A percentile compares a stretch with the other conserved stretches of the same genome.
Evolutionary conservation across 306 rosid genomes (phyloP).

Genomic region (Sesbania bispinosa): DNA sequence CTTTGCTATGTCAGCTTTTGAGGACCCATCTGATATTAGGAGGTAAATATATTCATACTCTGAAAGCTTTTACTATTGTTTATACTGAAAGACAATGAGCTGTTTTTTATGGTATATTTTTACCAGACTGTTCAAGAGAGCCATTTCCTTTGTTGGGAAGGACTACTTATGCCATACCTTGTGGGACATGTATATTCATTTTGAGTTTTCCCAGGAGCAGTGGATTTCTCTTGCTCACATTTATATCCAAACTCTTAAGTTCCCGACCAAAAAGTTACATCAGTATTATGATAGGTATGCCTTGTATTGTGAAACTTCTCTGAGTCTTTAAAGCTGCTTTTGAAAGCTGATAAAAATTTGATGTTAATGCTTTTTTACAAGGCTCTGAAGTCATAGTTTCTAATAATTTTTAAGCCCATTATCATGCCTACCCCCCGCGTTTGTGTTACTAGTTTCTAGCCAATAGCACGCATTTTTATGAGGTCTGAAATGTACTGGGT

Average conservation of each 20-base stretch:
- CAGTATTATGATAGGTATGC: conserved; percentile 61
- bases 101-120: conserved; percentile 19
- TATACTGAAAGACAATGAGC: conserved; percentile 13
- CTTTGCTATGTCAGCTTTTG: conserved; percentile 69
- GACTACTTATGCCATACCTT: conserved; percentile 69
- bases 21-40: conserved; percentile 70
- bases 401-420: too few species aligned
- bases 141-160: conserved; percentile 78
- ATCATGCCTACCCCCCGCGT: too few species aligned
- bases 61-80: conserved; percentile 18
- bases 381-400: too few species aligned
- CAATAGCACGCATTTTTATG: too few species aligned
- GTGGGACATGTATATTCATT: conserved; percentile 87
- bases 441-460: too few species aligned
- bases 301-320: neutral
- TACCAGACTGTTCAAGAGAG: conserved; percentile 72
- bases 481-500: too few species aligned
- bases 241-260: conserved; percentile 71
- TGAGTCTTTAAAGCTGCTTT: neutral
- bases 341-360: too few species aligned
- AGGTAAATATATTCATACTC: conserved; percentile 47
- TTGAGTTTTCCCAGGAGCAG: conserved; percentile 77
- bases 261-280: conserved; percentile 79
- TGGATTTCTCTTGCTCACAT: conserved; percentile 72
- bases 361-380: too few species aligned